Evolutionary conservation across 495 filamentous ascomycete species (phyloP).

Genomic region (Talaromyces nanjingensis): DNA sequence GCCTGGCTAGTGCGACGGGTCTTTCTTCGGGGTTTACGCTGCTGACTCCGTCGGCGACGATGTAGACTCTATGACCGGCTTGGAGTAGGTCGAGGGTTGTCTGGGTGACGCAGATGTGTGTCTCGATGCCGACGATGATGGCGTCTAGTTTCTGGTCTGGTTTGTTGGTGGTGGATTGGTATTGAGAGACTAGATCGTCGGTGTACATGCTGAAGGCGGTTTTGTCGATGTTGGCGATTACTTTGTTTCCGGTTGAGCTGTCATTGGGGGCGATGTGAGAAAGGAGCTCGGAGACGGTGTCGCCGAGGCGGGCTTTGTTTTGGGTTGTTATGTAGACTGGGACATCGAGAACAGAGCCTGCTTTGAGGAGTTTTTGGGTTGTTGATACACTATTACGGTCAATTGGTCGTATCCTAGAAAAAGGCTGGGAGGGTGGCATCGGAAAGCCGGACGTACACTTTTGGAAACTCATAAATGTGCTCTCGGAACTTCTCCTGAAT

Average conservation of each 20-base stretch:
- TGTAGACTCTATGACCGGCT: constrained; percentile 73
- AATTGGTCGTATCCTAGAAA: background rate
- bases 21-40: constrained; percentile 79
- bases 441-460: constrained; percentile 46
- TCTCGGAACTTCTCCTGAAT: constrained; percentile 88
- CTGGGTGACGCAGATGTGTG: constrained; percentile 92
- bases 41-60: constrained; percentile 87
- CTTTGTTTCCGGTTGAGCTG: constrained; percentile 19
- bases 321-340: constrained; percentile 85
- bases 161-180: background rate
- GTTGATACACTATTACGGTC: constrained; percentile 21
- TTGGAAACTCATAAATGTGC: constrained; percentile 74
- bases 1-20: constrained; percentile 64
- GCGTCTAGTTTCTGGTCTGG: constrained; percentile 19
- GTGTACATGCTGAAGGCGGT: constrained; percentile 82
- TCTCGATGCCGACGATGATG: constrained; percentile 74
- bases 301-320: constrained; percentile 64
- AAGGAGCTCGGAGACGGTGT: constrained; percentile 63
- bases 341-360: constrained; percentile 57
- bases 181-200: constrained; percentile 29
- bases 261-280: constrained; percentile 21
- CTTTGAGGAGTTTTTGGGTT: constrained; percentile 33
- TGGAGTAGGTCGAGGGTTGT: constrained; percentile 74
- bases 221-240: constrained; percentile 65
- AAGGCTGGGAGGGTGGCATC: background rate